Percentiles rank a stretch among this genome's conserved stretches.
phyloP scores from a whole-genome alignment of 176 grass and related monocot species.

The Triticum aestivum region DNA sequence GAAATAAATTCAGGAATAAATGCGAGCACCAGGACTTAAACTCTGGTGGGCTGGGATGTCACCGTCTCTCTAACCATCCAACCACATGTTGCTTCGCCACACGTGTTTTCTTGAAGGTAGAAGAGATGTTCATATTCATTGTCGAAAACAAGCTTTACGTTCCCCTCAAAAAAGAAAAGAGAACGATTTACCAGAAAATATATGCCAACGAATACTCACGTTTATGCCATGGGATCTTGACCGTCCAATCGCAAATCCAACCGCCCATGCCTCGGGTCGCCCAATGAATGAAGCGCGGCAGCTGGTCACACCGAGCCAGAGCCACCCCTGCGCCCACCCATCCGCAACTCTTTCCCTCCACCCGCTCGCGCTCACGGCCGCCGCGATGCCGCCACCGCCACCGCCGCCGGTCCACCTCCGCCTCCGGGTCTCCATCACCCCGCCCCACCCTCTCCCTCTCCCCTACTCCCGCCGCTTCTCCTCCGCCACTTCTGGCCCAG shows the following conservation, averaged over 20 bases:
- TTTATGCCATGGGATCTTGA: not conserved
- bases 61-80: too few species aligned
- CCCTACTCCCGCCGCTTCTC: not conserved
- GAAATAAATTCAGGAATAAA: too few species aligned
- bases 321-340: not conserved
- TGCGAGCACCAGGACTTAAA: too few species aligned
- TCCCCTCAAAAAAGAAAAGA: too few species aligned
- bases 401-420: conserved; percentile 28
- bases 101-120: too few species aligned
- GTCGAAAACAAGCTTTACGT: too few species aligned
- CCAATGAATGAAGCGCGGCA: not conserved
- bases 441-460: not conserved
- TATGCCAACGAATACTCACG: not conserved
- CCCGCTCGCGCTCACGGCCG: conserved; percentile 11
- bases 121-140: too few species aligned
- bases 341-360: conserved; percentile 20
- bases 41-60: too few species aligned
- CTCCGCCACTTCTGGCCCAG: not conserved
- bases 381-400: not conserved
- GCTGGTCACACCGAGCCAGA: not conserved
- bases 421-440: conserved; percentile 16
- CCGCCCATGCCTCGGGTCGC: not conserved
- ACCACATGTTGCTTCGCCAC: too few species aligned
- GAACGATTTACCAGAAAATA: too few species aligned
- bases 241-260: not conserved